Evolutionary conservation across 1,139 yeast species (phyloP).

Genomic region (Candida gigantensis): DNA sequence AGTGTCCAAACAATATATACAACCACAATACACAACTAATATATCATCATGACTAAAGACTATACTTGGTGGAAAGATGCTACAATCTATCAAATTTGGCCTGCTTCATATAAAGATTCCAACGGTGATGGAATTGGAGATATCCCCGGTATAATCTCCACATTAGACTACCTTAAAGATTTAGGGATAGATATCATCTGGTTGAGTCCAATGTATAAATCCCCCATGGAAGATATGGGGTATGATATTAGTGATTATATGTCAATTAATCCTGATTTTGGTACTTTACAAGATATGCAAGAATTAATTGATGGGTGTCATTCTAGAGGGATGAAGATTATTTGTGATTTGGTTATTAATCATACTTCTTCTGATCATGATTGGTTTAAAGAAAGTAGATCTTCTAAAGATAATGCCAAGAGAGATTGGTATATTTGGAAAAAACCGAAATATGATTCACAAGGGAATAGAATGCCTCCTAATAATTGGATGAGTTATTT

Average conservation of each 20-base stretch:
- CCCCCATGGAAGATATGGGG: constrained; percentile 67
- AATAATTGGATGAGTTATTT: constrained; percentile 58
- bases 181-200: constrained; percentile 57
- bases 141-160: constrained; percentile 52
- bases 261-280: constrained; percentile 52
- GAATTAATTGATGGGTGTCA: constrained; percentile 49
- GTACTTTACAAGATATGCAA: constrained; percentile 55
- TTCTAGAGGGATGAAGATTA: constrained; percentile 49
- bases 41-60: constrained; percentile 13
- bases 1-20: no score
- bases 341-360: constrained; percentile 59
- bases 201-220: constrained; percentile 60
- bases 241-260: constrained; percentile 60
- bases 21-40: background rate
- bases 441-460: constrained; percentile 44
- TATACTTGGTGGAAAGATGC: constrained; percentile 59
- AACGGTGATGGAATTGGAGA: constrained; percentile 63
- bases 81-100: constrained; percentile 58
- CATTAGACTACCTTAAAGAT: constrained; percentile 51
- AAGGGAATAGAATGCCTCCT: constrained; percentile 54
- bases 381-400: constrained; percentile 59
- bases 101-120: constrained; percentile 58
- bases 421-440: constrained; percentile 67
- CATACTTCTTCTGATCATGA: constrained; percentile 57
- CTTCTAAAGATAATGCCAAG: constrained; percentile 52